phyloP scores from a whole-genome alignment of 352 stramenopile species.

The Globisporangium abappressorium region DNA sequence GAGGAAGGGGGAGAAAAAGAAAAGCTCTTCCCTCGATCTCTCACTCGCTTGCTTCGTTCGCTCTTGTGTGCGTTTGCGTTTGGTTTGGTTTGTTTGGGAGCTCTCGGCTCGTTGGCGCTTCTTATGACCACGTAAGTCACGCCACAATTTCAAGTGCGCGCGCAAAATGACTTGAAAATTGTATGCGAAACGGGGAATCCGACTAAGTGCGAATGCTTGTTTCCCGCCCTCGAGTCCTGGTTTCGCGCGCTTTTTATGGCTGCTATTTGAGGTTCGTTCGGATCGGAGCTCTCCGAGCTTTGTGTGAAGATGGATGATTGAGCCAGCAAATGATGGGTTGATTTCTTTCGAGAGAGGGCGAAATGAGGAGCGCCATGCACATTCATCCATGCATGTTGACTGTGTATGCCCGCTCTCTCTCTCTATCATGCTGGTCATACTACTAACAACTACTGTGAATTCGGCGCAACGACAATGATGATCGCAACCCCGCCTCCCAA shows the following conservation, averaged over 20 bases:
- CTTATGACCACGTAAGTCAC: neutral
- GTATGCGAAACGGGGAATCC: neutral
- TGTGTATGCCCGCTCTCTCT: neutral
- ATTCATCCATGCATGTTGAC: neutral
- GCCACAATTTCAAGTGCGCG: neutral
- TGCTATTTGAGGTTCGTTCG: neutral
- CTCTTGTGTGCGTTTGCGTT: neutral
- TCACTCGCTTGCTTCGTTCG: neutral
- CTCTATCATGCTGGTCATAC: neutral
- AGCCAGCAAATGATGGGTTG: neutral
- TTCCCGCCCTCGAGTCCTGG: slow-evolving; percentile 6
- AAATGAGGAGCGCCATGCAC: neutral
- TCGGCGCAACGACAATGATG: neutral
- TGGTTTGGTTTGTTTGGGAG: neutral
- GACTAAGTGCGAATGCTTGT: slow-evolving; percentile 5
- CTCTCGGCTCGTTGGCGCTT: neutral
- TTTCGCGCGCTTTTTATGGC: slow-evolving; percentile 12
- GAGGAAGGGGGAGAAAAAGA: slow-evolving; percentile 2
- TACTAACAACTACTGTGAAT: neutral
- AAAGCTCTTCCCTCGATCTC: neutral
- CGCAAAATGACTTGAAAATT: slow-evolving; percentile 9
- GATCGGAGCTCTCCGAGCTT: neutral
- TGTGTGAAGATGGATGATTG: neutral
- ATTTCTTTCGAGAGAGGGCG: neutral
- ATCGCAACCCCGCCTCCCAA: neutral